These are phyloP conservation scores for Tephrocybe sp. DNA, from an alignment of 768 basidiomycete genomes.

Conservation along the genomic window DNA sequence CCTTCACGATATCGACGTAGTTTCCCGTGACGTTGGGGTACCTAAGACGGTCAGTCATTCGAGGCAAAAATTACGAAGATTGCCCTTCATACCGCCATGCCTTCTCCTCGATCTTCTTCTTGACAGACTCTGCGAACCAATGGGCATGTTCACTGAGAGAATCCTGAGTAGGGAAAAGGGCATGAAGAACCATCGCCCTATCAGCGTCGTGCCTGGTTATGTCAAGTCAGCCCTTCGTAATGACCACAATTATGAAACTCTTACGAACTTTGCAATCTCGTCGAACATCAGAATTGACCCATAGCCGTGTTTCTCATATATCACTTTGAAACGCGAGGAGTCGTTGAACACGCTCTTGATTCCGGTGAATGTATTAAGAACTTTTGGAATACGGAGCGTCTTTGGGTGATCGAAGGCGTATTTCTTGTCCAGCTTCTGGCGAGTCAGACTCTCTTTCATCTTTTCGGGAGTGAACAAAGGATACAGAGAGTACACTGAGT, in stretches of 20 bases:
- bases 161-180: slow-evolving; percentile 33
- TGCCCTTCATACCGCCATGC: slow-evolving; percentile 22
- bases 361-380: slow-evolving; percentile 32
- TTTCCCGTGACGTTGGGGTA: slow-evolving; percentile 32
- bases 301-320: slow-evolving; percentile 38
- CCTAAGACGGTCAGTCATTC: slow-evolving; percentile 1
- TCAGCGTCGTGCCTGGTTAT: slow-evolving; percentile 30
- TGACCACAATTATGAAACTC: too few species aligned
- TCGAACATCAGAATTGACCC: slow-evolving; percentile 42
- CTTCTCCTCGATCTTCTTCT: slow-evolving; percentile 28
- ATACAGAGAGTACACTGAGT: slow-evolving; percentile 17
- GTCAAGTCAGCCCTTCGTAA: too few species aligned
- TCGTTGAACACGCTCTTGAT: slow-evolving; percentile 37
- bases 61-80: too few species aligned
- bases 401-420: slow-evolving; percentile 45
- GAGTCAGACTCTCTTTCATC: slow-evolving; percentile 34
- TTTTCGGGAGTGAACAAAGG: slow-evolving; percentile 47
- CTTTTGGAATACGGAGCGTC: slow-evolving; percentile 23
- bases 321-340: slow-evolving; percentile 32
- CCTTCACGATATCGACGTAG: slow-evolving; percentile 47
- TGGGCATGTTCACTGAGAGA: slow-evolving; percentile 13
- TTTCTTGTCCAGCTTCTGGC: slow-evolving; percentile 34
- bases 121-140: slow-evolving; percentile 29
- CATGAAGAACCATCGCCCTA: slow-evolving; percentile 26
- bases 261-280: slow-evolving; percentile 29